Percentiles rank a stretch among this genome's conserved stretches.
Conservation (phyloP, 2,329 filamentous ascomycete species). For the Cladosporium colombiae region DNA sequence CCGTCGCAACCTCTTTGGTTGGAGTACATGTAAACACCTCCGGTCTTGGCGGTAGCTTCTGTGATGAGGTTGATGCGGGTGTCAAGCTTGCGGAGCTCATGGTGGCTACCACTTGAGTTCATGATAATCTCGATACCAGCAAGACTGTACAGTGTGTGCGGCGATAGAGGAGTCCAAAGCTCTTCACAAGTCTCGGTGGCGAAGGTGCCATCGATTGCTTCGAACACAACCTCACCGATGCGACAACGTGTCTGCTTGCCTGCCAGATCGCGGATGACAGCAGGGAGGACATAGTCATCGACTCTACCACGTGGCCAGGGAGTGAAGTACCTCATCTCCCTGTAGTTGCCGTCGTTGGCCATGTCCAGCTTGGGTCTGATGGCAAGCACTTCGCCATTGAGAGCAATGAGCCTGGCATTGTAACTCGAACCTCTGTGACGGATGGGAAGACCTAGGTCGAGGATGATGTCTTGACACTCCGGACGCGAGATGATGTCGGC, state of each 20-base stretch:
- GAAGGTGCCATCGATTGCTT: conserved; percentile 62
- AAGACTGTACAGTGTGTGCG: conserved; percentile 62
- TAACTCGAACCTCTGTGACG: conserved; percentile 63
- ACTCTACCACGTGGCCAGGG: conserved; percentile 62
- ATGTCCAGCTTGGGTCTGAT: conserved; percentile 73
- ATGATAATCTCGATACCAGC: conserved; percentile 63
- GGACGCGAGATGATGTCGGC: conserved; percentile 61
- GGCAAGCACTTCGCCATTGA: conserved; percentile 67
- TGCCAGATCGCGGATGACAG: conserved; percentile 58
- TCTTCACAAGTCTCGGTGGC: conserved; percentile 70
- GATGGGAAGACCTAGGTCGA: conserved; percentile 57
- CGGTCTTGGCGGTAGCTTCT: conserved; percentile 64
- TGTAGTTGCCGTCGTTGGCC: conserved; percentile 66
- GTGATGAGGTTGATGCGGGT: conserved; percentile 63
- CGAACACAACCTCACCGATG: conserved; percentile 69
- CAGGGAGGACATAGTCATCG: conserved; percentile 66
- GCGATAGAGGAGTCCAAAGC: conserved; percentile 61
- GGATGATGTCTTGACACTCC: conserved; percentile 64
- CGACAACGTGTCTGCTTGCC: conserved; percentile 56
- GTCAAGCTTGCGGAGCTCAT: conserved; percentile 67
- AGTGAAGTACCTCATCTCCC: conserved; percentile 57
- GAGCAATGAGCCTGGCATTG: conserved; percentile 66
- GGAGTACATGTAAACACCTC: conserved; percentile 64
- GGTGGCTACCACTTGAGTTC: conserved; percentile 70
- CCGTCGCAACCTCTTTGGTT: conserved; percentile 62